A percentile compares a stretch with the other conserved stretches of the same genome.
phyloP scores from a whole-genome alignment of 75 land plant species.

The Sequoia sempervirens region DNA sequence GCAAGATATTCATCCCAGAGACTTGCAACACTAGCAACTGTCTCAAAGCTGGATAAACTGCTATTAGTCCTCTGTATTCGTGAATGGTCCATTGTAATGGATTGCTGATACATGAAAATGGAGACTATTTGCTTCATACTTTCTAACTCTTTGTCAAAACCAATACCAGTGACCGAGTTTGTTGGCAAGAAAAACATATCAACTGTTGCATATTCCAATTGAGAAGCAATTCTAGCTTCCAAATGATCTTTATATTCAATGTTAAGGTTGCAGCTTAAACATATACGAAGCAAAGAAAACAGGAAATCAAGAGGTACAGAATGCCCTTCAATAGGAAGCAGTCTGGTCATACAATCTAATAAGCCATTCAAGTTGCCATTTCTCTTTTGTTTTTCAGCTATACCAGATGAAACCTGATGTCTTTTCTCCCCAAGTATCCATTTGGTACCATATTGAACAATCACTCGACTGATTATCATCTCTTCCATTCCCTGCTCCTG shows the following conservation, averaged over 20 bases:
- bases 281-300: conserved; percentile 55
- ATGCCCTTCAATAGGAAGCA: conserved; percentile 36
- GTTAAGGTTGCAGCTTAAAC: conserved; percentile 28
- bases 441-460: conserved; percentile 63
- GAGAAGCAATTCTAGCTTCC: conserved; percentile 44
- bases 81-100: neutral
- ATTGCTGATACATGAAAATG: conserved; percentile 8
- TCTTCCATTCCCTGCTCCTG: conserved; percentile 87
- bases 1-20: conserved; percentile 73
- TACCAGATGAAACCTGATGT: neutral
- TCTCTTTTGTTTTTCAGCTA: conserved; percentile 9
- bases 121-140: conserved; percentile 61
- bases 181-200: conserved; percentile 53
- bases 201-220: conserved; percentile 55
- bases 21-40: conserved; percentile 40
- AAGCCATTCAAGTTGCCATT: conserved; percentile 10
- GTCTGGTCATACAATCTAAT: conserved; percentile 53
- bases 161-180: neutral
- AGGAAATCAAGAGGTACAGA: conserved; percentile 70
- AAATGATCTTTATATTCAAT: conserved; percentile 29
- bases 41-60: conserved; percentile 16
- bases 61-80: conserved; percentile 2
- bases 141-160: conserved; percentile 28
- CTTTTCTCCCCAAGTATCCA: conserved; percentile 60
- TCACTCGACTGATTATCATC: conserved; percentile 61